Base-by-base conservation (phyloP, 2,329 filamentous ascomycete species). In the Cladosporium sp. region DNA sequence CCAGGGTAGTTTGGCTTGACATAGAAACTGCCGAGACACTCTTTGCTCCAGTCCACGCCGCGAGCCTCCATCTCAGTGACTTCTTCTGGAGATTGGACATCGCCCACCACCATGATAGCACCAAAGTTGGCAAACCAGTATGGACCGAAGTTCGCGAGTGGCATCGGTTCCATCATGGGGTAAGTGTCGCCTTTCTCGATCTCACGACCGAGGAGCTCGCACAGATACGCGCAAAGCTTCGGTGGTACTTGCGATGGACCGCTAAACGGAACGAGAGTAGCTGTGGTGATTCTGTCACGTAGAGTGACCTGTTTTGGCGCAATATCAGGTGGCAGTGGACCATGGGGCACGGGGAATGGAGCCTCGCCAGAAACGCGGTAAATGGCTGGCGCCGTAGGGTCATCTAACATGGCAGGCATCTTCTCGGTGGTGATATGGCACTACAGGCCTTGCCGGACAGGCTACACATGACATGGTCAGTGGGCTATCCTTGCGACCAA, bases 51-150 rank as follows among this genome's bases (percentile, higher is more conserved):
- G 78, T 94, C 91, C 69, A 74, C 76, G 58, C 79, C 79, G 5
- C 75, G 71, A 28, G 76, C 73, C 62, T 80, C 80, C 80, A 82
- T 81, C 18, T 79, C 74, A 50, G 77, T 75, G 35, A 83, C 72
- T 64, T 81, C 87, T 64, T 87, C 84, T 29, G 85, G 80, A 65
- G 83, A 84, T 61, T 87, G 85, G 65, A 94, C 87, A 72, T 89
- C 87, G 65, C 93, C 92, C 50, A 95, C 82, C 26, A 96, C 82
- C 91, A 96, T 95, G 76, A 96, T 88, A 58, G 91, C 92, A 56
- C 87, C 92, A 74, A 96, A 96, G 78, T 93, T 92, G 73, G 92
- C 90, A 77, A 97, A 94, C 93, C 93, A 97, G 80, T 96, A 95
- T 62, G 86, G 82, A 11, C 88, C 89, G 75, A 96, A 97, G 68